These are phyloP conservation scores for Begonia peltatifolia DNA, from an alignment of 306 rosid genomes.

Conservation along the genomic window DNA sequence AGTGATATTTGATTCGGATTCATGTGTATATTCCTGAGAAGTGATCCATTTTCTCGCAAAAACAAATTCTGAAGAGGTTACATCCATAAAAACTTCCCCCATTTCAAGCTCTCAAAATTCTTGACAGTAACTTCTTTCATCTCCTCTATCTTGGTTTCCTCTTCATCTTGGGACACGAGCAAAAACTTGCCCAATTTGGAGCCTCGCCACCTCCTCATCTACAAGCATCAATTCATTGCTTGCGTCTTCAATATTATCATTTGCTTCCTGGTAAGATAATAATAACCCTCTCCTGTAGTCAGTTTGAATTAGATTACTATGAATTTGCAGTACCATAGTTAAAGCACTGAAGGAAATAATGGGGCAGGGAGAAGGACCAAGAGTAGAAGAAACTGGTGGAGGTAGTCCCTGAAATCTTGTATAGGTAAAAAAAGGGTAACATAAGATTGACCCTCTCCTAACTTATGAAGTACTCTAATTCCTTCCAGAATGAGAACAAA, in stretches of 20 bases:
- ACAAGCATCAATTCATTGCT: slow-evolving; percentile 81
- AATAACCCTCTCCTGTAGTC: neutral
- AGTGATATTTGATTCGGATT: too few species aligned
- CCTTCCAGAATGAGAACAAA: too few species aligned
- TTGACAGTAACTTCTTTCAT: slow-evolving; percentile 56
- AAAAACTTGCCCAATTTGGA: slow-evolving; percentile 86
- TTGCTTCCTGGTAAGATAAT: slow-evolving; percentile 37
- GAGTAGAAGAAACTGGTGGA: neutral
- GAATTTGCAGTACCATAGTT: neutral
- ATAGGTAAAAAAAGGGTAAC: neutral
- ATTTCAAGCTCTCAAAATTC: slow-evolving; percentile 56
- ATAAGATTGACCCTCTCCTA: neutral
- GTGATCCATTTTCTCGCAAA: too few species aligned
- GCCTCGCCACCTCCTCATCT: slow-evolving; percentile 76
- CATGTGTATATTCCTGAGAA: too few species aligned
- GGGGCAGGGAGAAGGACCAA: neutral
- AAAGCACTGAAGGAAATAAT: neutral
- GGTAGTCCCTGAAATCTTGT: neutral
- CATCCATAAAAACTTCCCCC: too few species aligned
- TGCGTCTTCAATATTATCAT: slow-evolving; percentile 79
- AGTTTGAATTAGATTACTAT: too few species aligned
- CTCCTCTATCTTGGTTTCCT: slow-evolving; percentile 64
- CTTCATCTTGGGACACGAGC: slow-evolving; percentile 84
- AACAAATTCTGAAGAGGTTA: too few species aligned
- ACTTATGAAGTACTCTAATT: too few species aligned